Conservation (phyloP, 2,329 filamentous ascomycete genomes). For the Monosporascus sp. region DNA sequence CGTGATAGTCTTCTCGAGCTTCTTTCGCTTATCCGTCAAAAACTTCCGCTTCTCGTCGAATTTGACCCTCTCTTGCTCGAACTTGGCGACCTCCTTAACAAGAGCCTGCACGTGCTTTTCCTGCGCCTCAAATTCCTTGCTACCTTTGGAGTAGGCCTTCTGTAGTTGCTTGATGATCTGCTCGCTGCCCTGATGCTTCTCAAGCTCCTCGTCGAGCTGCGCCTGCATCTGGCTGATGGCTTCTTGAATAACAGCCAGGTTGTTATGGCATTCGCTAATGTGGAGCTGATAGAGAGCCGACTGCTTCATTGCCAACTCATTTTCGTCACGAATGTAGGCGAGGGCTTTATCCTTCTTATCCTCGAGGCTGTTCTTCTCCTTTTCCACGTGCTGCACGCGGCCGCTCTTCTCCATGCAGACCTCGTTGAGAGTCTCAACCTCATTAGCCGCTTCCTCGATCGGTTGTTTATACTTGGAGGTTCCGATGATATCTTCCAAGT, state of each 20-base stretch:
- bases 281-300: constrained; percentile 90
- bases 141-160: constrained; percentile 74
- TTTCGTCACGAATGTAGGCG: constrained; percentile 84
- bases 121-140: constrained; percentile 74
- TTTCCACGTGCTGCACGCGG: constrained; percentile 95
- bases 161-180: constrained; percentile 86
- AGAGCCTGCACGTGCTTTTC: constrained; percentile 77
- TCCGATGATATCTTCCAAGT: constrained; percentile 96
- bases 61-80: constrained; percentile 95
- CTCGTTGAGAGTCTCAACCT: constrained; percentile 91
- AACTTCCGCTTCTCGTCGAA: constrained; percentile 98
- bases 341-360: constrained; percentile 96
- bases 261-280: constrained; percentile 81
- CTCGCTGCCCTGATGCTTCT: constrained; percentile 87
- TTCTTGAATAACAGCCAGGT: constrained; percentile 82
- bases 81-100: constrained; percentile 81
- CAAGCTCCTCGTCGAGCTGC: constrained; percentile 78
- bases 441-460: constrained; percentile 86
- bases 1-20: constrained; percentile 81
- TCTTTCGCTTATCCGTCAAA: constrained; percentile 82
- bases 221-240: constrained; percentile 86
- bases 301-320: constrained; percentile 84
- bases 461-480: constrained; percentile 97
- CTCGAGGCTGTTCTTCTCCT: constrained; percentile 86
- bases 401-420: constrained; percentile 92